Conservation (phyloP, 257 asterid species). For the Solanum medicagineum region DNA sequence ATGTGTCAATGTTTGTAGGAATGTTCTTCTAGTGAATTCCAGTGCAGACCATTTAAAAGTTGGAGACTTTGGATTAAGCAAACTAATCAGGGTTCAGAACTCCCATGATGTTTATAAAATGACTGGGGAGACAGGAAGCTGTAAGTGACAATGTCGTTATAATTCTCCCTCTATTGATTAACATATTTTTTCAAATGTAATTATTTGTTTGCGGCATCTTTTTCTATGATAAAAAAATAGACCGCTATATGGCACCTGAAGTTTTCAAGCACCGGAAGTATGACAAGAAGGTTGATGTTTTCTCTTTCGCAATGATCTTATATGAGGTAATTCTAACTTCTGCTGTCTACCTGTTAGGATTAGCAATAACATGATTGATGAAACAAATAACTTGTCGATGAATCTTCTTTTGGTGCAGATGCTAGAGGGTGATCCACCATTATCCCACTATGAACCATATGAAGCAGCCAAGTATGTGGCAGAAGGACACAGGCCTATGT, state of each 20-base stretch:
- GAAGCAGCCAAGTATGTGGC: conserved; percentile 86
- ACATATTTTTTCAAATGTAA: neutral
- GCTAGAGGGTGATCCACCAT: conserved; percentile 96
- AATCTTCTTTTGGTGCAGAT: conserved; percentile 40
- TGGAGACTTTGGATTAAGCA: conserved; percentile 96
- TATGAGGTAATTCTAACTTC: conserved; percentile 53
- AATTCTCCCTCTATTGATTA: neutral
- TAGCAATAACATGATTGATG: neutral
- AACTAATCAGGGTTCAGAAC: conserved; percentile 79
- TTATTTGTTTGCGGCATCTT: neutral
- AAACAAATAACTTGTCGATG: neutral
- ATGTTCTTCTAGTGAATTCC: conserved; percentile 85
- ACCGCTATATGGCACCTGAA: conserved; percentile 99
- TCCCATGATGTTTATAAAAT: conserved; percentile 92
- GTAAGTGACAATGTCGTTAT: conserved; percentile 35
- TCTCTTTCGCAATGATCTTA: conserved; percentile 93
- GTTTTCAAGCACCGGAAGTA: conserved; percentile 93
- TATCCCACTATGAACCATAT: conserved; percentile 70
- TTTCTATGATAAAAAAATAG: conserved; percentile 18
- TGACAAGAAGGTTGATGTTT: conserved; percentile 95
- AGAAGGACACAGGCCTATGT: conserved; percentile 84
- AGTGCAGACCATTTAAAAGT: conserved; percentile 96
- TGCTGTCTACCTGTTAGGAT: neutral
- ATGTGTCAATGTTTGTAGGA: conserved; percentile 39
- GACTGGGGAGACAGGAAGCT: conserved; percentile 99